Evolutionary conservation across 441 rosid genomes (phyloP).

Genomic region (Capsella rubella): DNA sequence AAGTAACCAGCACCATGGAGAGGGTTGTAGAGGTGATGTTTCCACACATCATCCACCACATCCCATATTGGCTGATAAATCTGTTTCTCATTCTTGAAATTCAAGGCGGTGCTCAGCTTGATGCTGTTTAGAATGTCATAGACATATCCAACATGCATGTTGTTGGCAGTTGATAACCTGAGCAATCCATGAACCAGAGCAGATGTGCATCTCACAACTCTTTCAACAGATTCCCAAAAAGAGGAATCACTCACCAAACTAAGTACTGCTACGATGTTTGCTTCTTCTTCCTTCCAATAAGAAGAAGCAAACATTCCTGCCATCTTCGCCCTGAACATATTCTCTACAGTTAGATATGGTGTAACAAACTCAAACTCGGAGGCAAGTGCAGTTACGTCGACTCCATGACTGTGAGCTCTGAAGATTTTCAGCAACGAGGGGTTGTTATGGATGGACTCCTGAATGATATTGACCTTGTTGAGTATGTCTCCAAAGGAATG

Average conservation of each 20-base stretch:
- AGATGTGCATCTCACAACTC: conserved; percentile 47
- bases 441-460: conserved; percentile 48
- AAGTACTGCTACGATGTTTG: conserved; percentile 38
- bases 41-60: conserved; percentile 68
- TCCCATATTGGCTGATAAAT: conserved; percentile 55
- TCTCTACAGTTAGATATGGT: conserved; percentile 57
- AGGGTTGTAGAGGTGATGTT: conserved; percentile 53
- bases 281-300: conserved; percentile 48
- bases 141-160: conserved; percentile 52
- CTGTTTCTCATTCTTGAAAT: conserved; percentile 34
- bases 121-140: conserved; percentile 59
- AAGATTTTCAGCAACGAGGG: conserved; percentile 38
- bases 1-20: conserved; percentile 70
- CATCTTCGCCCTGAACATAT: conserved; percentile 49
- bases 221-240: conserved; percentile 58
- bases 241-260: conserved; percentile 49
- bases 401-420: conserved; percentile 25
- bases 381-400: conserved; percentile 42
- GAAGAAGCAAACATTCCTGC: conserved; percentile 46
- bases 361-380: conserved; percentile 46
- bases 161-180: conserved; percentile 40
- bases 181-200: conserved; percentile 51
- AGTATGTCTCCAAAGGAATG: conserved; percentile 36
- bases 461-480: conserved; percentile 46
- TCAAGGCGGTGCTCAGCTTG: conserved; percentile 53